Conservation (phyloP, 257 asterid species). For the Nicotiana paniculata region DNA sequence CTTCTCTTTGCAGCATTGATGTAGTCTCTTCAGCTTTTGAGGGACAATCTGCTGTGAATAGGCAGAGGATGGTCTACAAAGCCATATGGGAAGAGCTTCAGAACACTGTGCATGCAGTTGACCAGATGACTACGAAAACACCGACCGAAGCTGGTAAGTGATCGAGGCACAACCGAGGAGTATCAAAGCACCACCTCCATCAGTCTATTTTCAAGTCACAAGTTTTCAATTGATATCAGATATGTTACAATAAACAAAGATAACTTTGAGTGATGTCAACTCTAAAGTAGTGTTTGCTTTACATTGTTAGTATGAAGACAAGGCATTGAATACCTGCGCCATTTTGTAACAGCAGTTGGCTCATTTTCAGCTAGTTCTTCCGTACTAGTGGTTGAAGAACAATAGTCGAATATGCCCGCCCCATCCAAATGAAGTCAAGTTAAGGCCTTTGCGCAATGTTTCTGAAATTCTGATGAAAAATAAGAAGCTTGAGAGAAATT, state of each 20-base stretch:
- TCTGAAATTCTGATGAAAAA: neutral
- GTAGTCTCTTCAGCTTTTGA: constrained; percentile 78
- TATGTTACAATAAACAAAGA: neutral
- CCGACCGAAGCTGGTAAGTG: constrained; percentile 63
- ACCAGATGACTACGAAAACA: constrained; percentile 86
- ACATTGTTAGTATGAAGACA: neutral
- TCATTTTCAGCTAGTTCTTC: neutral
- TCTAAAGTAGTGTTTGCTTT: neutral
- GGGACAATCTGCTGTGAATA: constrained; percentile 83
- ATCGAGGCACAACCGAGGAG: neutral
- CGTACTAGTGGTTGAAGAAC: neutral
- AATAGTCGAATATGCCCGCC: neutral
- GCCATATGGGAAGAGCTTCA: constrained; percentile 99
- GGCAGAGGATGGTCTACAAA: constrained; percentile 99
- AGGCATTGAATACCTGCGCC: neutral
- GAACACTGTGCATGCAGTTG: constrained; percentile 88
- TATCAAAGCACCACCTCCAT: neutral
- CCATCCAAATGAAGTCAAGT: neutral
- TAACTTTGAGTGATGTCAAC: neutral
- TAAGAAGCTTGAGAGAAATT: neutral
- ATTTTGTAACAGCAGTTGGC: neutral
- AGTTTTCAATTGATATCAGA: neutral
- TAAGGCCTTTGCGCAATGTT: neutral
- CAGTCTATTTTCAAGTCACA: neutral
- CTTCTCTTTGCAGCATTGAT: constrained; percentile 53